Percentiles rank a stretch among this genome's conserved stretches.
phyloP scores from a whole-genome alignment of 2,329 filamentous ascomycete species.

The Fusarium sp. region DNA sequence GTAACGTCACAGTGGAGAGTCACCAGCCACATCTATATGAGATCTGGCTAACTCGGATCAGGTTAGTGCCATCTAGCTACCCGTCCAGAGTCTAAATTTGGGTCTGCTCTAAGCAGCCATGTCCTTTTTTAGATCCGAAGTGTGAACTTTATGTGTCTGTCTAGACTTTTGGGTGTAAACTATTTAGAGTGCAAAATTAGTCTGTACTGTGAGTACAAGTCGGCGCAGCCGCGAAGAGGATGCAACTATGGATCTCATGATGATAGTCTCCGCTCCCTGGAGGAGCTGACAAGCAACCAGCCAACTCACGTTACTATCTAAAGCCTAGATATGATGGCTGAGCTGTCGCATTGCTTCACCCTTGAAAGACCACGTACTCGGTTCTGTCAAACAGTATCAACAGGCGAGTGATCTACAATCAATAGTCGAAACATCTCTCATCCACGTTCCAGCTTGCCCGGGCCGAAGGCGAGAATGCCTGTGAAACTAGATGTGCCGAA shows the following conservation, averaged over 20 bases:
- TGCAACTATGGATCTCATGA: background rate
- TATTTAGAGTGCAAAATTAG: constrained; percentile 8
- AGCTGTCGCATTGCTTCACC: background rate
- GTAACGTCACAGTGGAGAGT: constrained; percentile 24
- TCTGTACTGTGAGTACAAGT: constrained; percentile 29
- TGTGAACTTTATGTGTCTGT: constrained; percentile 1
- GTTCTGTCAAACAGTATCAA: background rate
- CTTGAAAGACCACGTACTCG: constrained; percentile 11
- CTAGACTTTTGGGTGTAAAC: constrained; percentile 1
- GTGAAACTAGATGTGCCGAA: background rate
- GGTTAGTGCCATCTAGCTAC: constrained; percentile 22
- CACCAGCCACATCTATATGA: constrained; percentile 30
- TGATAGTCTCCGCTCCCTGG: background rate
- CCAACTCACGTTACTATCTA: background rate
- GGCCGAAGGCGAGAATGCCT: background rate
- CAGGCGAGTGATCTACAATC: background rate
- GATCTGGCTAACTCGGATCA: background rate
- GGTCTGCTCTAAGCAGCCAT: constrained; percentile 31
- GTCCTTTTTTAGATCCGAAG: constrained; percentile 17
- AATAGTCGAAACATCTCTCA: constrained; percentile 4
- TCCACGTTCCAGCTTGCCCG: constrained; percentile 19
- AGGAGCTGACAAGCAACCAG: constrained; percentile 1
- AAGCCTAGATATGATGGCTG: background rate
- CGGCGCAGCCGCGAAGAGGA: background rate
- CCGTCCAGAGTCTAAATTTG: constrained; percentile 36